phyloP scores from a whole-genome alignment of 768 basidiomycete species.

The Hericium alpestre region DNA sequence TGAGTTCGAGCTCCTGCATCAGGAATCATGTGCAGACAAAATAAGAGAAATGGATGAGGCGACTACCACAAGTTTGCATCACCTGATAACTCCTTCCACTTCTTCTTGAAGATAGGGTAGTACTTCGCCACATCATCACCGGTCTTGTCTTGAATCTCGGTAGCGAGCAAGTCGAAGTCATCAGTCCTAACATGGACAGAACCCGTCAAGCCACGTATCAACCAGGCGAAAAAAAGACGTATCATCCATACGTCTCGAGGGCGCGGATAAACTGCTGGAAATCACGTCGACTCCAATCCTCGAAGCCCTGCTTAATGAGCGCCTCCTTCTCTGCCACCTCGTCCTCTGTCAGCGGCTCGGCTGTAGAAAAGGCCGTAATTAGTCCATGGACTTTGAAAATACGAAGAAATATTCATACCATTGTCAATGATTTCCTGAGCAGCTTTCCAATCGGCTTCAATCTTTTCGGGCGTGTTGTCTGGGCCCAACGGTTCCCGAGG shows the following conservation, averaged over 20 bases:
- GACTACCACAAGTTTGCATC: constrained; percentile 12
- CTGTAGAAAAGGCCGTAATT: constrained; percentile 26
- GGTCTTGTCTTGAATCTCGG: constrained; percentile 78
- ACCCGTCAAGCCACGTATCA: no score
- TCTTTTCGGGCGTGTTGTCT: constrained; percentile 72
- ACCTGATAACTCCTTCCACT: constrained; percentile 81
- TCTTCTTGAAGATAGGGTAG: constrained; percentile 76
- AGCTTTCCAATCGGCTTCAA: constrained; percentile 68
- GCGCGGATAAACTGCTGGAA: constrained; percentile 86
- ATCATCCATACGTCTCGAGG: constrained; percentile 74
- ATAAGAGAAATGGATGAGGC: background rate
- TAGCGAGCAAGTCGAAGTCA: constrained; percentile 56
- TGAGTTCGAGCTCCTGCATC: constrained; percentile 94
- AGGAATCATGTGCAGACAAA: no score
- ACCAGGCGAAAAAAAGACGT: constrained; percentile 15
- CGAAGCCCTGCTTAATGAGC: constrained; percentile 69
- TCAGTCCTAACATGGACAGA: constrained; percentile 38
- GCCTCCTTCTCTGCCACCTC: constrained; percentile 75
- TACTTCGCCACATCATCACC: constrained; percentile 71
- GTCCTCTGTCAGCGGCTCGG: constrained; percentile 84
- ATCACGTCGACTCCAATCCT: constrained; percentile 85
- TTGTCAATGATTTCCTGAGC: constrained; percentile 86
- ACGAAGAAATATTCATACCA: constrained; percentile 31
- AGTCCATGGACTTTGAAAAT: background rate
- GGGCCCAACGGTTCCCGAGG: constrained; percentile 55